A percentile compares a stretch with the other conserved stretches of the same genome.
Evolutionary conservation across 2,329 filamentous ascomycete genomes (phyloP).

Genomic region (Myriosclerotinia curreyana): DNA sequence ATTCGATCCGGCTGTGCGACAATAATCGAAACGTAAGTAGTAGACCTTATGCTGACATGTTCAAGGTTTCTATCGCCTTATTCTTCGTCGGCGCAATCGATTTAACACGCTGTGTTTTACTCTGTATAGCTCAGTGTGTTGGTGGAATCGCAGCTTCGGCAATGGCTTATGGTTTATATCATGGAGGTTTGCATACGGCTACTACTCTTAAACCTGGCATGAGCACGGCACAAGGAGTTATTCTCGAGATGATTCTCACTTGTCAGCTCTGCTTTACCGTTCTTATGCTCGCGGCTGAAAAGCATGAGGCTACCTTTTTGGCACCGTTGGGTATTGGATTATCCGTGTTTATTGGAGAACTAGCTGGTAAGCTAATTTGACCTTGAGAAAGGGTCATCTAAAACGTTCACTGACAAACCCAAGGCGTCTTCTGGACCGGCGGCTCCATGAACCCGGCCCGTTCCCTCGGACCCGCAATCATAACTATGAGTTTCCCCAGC

Average conservation of each 20-base stretch:
- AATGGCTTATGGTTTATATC: constrained; percentile 45
- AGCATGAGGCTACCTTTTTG: constrained; percentile 48
- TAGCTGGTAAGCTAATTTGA: constrained; percentile 35
- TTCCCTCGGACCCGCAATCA: constrained; percentile 47
- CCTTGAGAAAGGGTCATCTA: background rate
- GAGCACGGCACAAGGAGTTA: constrained; percentile 46
- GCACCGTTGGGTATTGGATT: constrained; percentile 50
- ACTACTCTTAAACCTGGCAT: constrained; percentile 45
- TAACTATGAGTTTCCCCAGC: constrained; percentile 42
- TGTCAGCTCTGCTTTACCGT: constrained; percentile 49
- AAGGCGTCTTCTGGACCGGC: constrained; percentile 48
- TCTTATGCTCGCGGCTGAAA: constrained; percentile 52
- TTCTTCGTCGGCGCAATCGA: constrained; percentile 41
- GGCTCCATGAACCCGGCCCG: constrained; percentile 49
- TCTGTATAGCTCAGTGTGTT: constrained; percentile 39
- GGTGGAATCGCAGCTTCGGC: constrained; percentile 43
- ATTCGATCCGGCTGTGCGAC: constrained; percentile 49
- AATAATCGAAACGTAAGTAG: background rate
- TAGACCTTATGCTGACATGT: background rate
- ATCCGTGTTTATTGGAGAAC: constrained; percentile 45
- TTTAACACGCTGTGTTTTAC: constrained; percentile 37
- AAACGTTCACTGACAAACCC: background rate
- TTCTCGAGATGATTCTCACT: constrained; percentile 51
- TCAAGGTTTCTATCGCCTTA: constrained; percentile 42
- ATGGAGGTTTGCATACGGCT: constrained; percentile 44